Conservation (phyloP, 345 rosid species). For the Syzygium aqueum region DNA sequence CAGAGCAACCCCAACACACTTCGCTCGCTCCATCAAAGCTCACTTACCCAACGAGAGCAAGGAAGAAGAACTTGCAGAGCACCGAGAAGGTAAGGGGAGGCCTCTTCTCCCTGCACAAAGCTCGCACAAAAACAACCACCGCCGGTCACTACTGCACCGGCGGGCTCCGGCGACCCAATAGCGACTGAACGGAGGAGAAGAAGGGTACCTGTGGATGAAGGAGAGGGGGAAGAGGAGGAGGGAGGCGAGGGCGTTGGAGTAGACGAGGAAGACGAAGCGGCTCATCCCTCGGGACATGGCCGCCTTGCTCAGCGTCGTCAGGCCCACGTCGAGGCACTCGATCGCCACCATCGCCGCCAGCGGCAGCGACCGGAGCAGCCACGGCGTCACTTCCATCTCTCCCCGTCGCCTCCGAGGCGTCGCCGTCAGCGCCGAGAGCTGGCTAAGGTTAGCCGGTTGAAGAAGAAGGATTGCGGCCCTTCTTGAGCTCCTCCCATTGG, state of each 20-base stretch:
- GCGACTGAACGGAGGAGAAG: background rate
- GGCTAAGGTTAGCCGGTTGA: background rate
- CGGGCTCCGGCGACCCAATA: background rate
- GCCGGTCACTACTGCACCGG: background rate
- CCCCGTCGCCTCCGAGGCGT: background rate
- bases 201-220: conserved; percentile 1
- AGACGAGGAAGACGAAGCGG: conserved; percentile 29
- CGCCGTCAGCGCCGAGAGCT: background rate
- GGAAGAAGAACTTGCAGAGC: conserved; percentile 36
- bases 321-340: conserved; percentile 26
- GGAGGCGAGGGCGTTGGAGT: conserved; percentile 32
- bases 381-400: conserved; percentile 6
- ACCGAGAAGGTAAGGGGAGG: conserved; percentile 26
- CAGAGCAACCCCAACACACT: background rate
- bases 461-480: background rate
- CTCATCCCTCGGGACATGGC: conserved; percentile 43
- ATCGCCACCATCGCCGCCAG: conserved; percentile 33
- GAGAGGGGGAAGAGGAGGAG: conserved; percentile 20
- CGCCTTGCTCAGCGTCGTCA: conserved; percentile 37
- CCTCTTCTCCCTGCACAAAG: conserved; percentile 16
- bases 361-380: conserved; percentile 13
- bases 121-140: background rate
- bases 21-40: background rate
- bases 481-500: background rate
- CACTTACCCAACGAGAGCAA: conserved; percentile 36